Base-by-base conservation (phyloP, 179 eudicot species). In the Silene vulgaris region DNA sequence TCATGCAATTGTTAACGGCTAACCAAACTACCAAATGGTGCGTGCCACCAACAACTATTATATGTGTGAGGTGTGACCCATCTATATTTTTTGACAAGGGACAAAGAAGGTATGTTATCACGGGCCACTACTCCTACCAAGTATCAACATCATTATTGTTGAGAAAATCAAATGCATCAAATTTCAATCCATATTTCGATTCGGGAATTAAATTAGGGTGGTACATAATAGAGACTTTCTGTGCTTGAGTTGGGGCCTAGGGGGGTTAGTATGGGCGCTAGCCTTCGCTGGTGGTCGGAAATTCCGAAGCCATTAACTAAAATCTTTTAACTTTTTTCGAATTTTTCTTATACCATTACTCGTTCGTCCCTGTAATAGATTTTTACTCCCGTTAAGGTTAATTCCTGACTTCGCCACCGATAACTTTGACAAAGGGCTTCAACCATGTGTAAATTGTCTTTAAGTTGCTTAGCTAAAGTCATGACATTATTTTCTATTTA, bases 121-220 rank as follows among this genome's bases (percentile, higher is more conserved):
- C 19, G 63, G 63, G 63, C 26, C 63, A n/a, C 9, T 6, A 59
- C 26, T 59, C 26, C 63, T n/a, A 14, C 8, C 26, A n/a, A 1
- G 57, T 50, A 9, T 50, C 57, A 50, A 50, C 57, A 65, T 65
- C 69, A 65, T 65, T 65, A 30, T 14, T 29, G 40, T 65, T 65
- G 43, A 65, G 69, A 17, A 65, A 65, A 12, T 5, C 8, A 37
- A 37, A 28, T 65, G 43, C 43, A 59, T 59, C 5, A 29, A 62
- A 26, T 62, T 21, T 62, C 16, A 62, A 62, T 23, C 14, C 8
- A 5, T 17, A 8, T 8, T 56, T 56, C 7, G 21, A 6, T 20
- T 37, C 45, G 9, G 0, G 65, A 21, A 61, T 21, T 61, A 61
- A 21, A 61, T 61, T 61, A 8, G 63, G 20, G 63, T 37, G 37